Base-by-base conservation (phyloP, 2,329 filamentous ascomycete genomes). In the Simplicillium sp. region DNA sequence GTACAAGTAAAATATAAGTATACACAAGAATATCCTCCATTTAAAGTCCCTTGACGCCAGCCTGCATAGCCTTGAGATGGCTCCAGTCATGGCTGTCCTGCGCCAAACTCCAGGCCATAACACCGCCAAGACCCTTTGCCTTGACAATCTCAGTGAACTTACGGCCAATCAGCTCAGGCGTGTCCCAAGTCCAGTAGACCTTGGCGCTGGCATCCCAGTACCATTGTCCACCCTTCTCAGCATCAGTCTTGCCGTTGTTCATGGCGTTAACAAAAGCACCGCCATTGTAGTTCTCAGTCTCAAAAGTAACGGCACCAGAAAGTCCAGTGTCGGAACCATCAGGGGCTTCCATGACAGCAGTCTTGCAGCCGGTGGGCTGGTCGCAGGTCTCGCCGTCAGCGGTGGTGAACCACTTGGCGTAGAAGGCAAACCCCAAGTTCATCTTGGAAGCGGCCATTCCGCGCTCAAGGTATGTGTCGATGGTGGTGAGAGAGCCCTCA, bases 361-460 rank as follows among this genome's bases (percentile, higher is more conserved):
- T 76, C 4, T 69, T 66, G 54, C 81, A 85, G 17, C 76, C 78
- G 7, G 80, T 56, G 0, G 77, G 68, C 1, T 56, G 45, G 3
- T 52, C 50, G 50, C 74, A 79, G 13, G 66, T 57, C 16, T 50
- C 54, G 0, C 65, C 55, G 6, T 70, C 62, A 38, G 71, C 64
- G 2, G 72, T 77, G 38, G 61, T 67, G 60, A 83, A 84, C 60
- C 71, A 85, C 54, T 84, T 85, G 36, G 74, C 72, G 55, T 85
- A 85, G 53, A 80, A 84, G 3, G 78, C 77, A 40, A 86, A 73
- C 0, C 82, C 81, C 3, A 84, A 65, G 46, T 81, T 82, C 36
- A 83, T 65, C 55, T 77, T 78, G 34, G 60, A 54, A 0, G 73
- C 55, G 0, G 68, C 57, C 2, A 76, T 69, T 3, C 81, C 81